Base-by-base conservation (phyloP, 1,284 basidiomycete species). In the Athelia psychrophila region DNA sequence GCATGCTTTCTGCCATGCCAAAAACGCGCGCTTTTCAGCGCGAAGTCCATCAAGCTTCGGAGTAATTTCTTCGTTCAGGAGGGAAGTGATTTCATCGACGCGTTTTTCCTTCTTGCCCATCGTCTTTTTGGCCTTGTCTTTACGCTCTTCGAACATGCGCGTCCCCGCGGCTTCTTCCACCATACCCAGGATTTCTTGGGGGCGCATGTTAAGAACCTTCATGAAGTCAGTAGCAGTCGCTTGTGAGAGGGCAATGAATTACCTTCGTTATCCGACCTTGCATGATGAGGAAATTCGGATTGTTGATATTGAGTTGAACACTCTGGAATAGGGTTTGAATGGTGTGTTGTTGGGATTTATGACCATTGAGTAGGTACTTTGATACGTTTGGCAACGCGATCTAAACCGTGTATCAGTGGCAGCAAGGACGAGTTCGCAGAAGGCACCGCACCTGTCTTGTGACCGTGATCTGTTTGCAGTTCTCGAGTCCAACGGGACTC, bases 211-310 rank as follows among this genome's bases (percentile, higher is more conserved):
- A 51, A 99, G 83, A 2, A 99, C 92, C 83, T 92, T 48, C 3
- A 16, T 13, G 47, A 45, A 25, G 71, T 12, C 25, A 51, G 69
- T 68, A 20, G 9, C 24, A 46, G 44, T 27, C 32, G 56, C 30
- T 32, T 35, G n/a, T 47, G 22, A 42, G 36, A 47, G 20, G 3
- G 18, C 16, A 45, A 56, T 63, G n/a, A n/a, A n/a, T 38, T 38
- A 82, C 93, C 74, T 95, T 96, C 12, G 93, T 95, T 64, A 95
- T 95, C 47, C 89, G 86, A 45, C 97, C 97, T 73, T 99, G 97
- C 95, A 99, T 99, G 70, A 99, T 99, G 56, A 99, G 80, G 74
- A 99, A 99, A 68, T 99, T 99, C 45, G 97, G 97, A 69, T 98
- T 99, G 75, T 99, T 99, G 80, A 99, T 99, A 70, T 99, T 99